These are phyloP conservation scores for Letharia lupina DNA, from an alignment of 495 filamentous ascomycete genomes.

Conservation along the genomic window DNA sequence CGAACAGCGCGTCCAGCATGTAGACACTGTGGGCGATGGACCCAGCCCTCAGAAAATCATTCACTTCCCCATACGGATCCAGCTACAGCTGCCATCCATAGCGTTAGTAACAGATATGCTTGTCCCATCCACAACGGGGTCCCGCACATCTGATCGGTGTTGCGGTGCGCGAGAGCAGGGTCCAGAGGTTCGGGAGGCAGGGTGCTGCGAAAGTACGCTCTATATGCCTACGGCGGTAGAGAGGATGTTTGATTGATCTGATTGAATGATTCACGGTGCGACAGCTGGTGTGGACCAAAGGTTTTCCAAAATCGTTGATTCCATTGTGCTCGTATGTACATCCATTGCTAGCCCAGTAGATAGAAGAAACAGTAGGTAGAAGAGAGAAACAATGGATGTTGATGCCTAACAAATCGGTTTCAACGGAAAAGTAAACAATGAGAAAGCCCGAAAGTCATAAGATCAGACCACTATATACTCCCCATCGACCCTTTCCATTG, in stretches of 20 bases:
- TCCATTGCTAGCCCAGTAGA: neutral
- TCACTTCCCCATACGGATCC: neutral
- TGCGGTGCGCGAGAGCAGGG: neutral
- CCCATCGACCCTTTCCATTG: conserved; percentile 67
- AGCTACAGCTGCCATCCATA: conserved; percentile 8
- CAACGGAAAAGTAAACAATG: neutral
- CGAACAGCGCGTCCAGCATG: conserved; percentile 15
- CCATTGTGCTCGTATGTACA: neutral
- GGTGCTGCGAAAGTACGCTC: neutral
- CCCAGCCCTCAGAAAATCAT: neutral
- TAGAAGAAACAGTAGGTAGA: neutral
- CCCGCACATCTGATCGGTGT: neutral
- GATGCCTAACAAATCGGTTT: neutral
- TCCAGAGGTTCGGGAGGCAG: neutral
- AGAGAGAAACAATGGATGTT: neutral
- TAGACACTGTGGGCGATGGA: conserved; percentile 12
- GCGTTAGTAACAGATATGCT: conserved; percentile 7
- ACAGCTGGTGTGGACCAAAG: neutral
- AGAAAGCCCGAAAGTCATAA: neutral
- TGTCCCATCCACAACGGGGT: conserved; percentile 2
- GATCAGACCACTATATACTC: conserved; percentile 78
- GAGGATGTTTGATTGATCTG: too few species aligned
- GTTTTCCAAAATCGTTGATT: neutral
- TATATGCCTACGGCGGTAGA: neutral
- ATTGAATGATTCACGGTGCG: neutral